Evolutionary conservation across 345 rosid species (phyloP), one percentile per base, ranked within the genome.

Genomic region (Salix caprea): DNA sequence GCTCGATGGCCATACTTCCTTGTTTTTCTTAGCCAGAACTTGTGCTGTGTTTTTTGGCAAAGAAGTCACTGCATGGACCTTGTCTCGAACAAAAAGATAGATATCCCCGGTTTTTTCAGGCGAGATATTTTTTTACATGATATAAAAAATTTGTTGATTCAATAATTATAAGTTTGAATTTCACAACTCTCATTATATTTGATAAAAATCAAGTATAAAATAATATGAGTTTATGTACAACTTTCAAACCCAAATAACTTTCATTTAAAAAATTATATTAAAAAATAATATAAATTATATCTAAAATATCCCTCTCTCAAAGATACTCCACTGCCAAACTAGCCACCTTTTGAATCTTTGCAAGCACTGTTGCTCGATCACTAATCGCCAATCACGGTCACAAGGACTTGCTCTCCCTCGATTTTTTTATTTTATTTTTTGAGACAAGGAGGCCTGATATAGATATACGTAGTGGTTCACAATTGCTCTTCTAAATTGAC

Each of bases 311-410:
- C 10, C 5, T 6, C 8, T 28, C 18, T 32, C 4, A 18, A 18
- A 5, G 32, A 62, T 32, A 36, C 1, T 30, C n/a, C 40, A 16
- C 34, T 16, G 34, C 37, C 40, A 6, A 40, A 18, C 16, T 14
- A 52, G 58, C 58, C n/a, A 7, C 37, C 68, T 28, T 30, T 14
- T 30, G 7, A 13, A n/a, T 30, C 19, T 10, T 28, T 24, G 50
- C 50, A 4, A 12, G 5, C 50, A 14, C 50, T 46, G 50, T 46
- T 11, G 65, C 48, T 36, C 67, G 37, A 37, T 72, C 75, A 60
- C 75, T 11, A 34, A 7, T n/a, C 74, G 40, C 74, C 65, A 71
- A 34, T 72, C 75, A 72, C 75, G 75, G 66, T n/a, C 9, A 52
- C 58, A 18, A 6, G 3, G n/a, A 7, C 58, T 19, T 65, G 6